A percentile compares a stretch with the other conserved stretches of the same genome.
These are phyloP conservation scores for Verticillium zaregamsianum DNA, from an alignment of 2,329 filamentous ascomycete species.

Conservation along the genomic window DNA sequence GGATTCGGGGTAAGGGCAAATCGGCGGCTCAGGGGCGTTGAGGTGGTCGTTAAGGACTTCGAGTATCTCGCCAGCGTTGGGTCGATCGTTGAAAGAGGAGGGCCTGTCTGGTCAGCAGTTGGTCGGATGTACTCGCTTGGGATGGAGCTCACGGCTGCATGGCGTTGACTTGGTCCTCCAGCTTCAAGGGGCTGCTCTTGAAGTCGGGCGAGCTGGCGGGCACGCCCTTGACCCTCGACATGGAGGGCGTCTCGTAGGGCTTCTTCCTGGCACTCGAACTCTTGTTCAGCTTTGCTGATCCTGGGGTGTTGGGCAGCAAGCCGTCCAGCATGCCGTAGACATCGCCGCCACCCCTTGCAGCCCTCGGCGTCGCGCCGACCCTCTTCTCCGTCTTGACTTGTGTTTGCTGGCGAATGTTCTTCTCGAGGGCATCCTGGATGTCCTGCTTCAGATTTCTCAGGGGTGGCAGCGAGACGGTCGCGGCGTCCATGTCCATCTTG, in stretches of 20 bases:
- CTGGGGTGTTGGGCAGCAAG: constrained; percentile 61
- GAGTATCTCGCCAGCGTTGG: constrained; percentile 74
- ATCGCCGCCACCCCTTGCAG: constrained; percentile 55
- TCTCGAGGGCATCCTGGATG: constrained; percentile 78
- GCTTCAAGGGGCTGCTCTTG: constrained; percentile 31
- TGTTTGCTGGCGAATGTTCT: constrained; percentile 59
- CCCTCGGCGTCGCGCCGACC: constrained; percentile 58
- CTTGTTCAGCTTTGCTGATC: constrained; percentile 24
- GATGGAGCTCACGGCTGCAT: constrained; percentile 30
- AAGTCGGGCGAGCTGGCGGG: constrained; percentile 40
- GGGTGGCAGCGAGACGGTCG: constrained; percentile 64
- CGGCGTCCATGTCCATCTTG: constrained; percentile 82
- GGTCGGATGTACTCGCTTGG: not conserved
- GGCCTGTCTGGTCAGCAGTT: constrained; percentile 28
- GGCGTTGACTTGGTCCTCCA: constrained; percentile 34
- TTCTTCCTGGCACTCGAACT: constrained; percentile 27
- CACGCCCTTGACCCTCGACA: constrained; percentile 39
- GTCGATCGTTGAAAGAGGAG: constrained; percentile 70
- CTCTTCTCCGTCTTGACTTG: constrained; percentile 62
- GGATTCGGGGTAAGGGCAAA: constrained; percentile 67
- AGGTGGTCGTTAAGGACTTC: constrained; percentile 82
- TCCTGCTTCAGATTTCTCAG: constrained; percentile 80
- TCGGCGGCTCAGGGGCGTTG: constrained; percentile 60
- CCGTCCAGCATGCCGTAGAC: constrained; percentile 82
- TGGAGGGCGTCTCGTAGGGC: constrained; percentile 40